phyloP scores from a whole-genome alignment of 2,329 filamentous ascomycete genomes.

The Penicillium rolfsii region DNA sequence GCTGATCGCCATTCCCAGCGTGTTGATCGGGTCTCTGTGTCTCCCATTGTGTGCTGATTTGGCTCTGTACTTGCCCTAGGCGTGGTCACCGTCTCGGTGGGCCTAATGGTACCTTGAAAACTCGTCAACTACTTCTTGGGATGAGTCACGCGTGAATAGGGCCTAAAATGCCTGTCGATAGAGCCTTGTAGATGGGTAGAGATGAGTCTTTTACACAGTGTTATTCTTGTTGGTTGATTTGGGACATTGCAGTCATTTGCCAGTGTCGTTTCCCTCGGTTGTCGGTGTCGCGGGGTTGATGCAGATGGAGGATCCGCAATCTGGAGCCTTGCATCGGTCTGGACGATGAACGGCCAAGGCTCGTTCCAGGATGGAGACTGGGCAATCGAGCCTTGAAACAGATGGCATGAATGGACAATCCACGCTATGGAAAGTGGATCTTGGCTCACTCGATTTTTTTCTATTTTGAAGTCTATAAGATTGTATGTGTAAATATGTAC shows the following conservation, averaged over 20 bases:
- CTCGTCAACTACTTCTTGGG: not conserved
- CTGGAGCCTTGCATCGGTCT: not conserved
- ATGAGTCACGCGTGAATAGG: not conserved
- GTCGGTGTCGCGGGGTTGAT: not conserved
- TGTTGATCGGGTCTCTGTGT: not conserved
- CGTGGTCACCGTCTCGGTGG: not conserved
- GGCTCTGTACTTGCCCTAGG: not conserved
- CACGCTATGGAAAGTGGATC: too few relatives aligned
- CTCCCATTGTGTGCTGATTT: not conserved
- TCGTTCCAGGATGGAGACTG: not conserved
- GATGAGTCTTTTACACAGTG: too few relatives aligned
- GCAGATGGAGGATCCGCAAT: not conserved
- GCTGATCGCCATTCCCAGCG: constrained; percentile 3
- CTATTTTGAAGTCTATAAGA: too few relatives aligned
- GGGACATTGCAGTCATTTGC: not conserved
- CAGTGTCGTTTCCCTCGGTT: not conserved
- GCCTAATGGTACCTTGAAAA: not conserved
- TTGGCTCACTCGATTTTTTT: too few relatives aligned
- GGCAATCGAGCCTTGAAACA: not conserved
- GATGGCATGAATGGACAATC: not conserved
- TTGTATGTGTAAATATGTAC: not conserved
- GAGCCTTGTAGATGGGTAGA: not conserved
- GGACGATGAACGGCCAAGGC: too few relatives aligned
- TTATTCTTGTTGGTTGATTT: not conserved
- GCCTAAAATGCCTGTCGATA: not conserved